Percentiles rank a stretch among this genome's conserved stretches.
phyloP scores from a whole-genome alignment of 371 early-diverging fungal species.

The Dinochytrium kinnereticum region DNA sequence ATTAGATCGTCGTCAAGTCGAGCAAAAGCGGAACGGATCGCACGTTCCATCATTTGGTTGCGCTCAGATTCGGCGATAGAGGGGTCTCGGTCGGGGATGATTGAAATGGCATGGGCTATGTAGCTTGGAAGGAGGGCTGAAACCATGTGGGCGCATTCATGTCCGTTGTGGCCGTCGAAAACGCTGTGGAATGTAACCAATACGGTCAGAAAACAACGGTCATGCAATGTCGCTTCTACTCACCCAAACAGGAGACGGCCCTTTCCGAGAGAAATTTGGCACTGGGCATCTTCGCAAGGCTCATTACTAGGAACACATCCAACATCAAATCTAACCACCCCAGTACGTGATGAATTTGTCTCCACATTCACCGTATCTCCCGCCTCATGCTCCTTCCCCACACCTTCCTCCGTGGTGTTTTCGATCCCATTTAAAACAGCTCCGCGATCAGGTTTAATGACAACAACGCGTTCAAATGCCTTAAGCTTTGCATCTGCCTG shows the following conservation, averaged over 20 bases:
- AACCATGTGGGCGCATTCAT: slow-evolving; percentile 47
- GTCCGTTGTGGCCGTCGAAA: slow-evolving; percentile 51
- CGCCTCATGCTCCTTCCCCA: not conserved
- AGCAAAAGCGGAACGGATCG: slow-evolving; percentile 47
- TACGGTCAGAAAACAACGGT: too few species aligned
- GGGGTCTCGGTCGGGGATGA: slow-evolving; percentile 17
- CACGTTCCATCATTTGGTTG: slow-evolving; percentile 33
- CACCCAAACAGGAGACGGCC: slow-evolving; percentile 44
- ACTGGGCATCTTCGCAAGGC: slow-evolving; percentile 47
- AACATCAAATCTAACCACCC: slow-evolving; percentile 34
- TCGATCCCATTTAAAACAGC: not conserved
- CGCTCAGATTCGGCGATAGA: slow-evolving; percentile 22
- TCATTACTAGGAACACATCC: slow-evolving; percentile 45
- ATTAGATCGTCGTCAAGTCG: slow-evolving; percentile 49
- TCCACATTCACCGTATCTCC: not conserved
- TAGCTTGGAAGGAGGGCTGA: slow-evolving; percentile 44
- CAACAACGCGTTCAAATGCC: not conserved
- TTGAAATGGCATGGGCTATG: slow-evolving; percentile 42
- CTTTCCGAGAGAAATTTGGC: slow-evolving; percentile 24
- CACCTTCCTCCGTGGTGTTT: not conserved
- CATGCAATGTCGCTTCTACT: not conserved
- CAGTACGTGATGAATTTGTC: not conserved
- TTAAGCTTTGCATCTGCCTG: slow-evolving; percentile 1
- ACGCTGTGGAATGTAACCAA: slow-evolving; percentile 30
- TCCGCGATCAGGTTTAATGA: not conserved